Conservation (phyloP, 2,329 filamentous ascomycete species). For the Trichoderma arundinaceum region DNA sequence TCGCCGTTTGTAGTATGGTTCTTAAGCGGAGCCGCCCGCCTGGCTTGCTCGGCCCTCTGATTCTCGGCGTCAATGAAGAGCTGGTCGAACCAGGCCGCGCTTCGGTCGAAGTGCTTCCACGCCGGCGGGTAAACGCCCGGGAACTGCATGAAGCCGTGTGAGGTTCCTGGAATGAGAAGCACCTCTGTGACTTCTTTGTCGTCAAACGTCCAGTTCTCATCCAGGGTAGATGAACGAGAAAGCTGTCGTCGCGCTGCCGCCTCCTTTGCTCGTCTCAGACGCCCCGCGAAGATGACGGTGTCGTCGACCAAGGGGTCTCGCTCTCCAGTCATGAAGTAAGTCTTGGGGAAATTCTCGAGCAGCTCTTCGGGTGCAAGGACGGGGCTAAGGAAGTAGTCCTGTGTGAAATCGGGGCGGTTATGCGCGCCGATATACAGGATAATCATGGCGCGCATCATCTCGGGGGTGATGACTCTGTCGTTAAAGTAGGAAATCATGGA, state of each 20-base stretch:
- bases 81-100: slow-evolving; percentile 80
- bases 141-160: slow-evolving; percentile 94
- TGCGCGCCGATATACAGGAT: slow-evolving; percentile 96
- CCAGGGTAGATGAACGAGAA: slow-evolving; percentile 21
- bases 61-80: slow-evolving; percentile 65
- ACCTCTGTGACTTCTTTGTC: slow-evolving; percentile 66
- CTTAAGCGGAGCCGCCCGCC: slow-evolving; percentile 30
- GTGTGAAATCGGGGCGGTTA: slow-evolving; percentile 88
- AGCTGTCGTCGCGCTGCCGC: slow-evolving; percentile 44
- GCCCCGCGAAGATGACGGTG: slow-evolving; percentile 92
- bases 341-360: slow-evolving; percentile 87
- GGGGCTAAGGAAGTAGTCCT: slow-evolving; percentile 88
- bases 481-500: slow-evolving; percentile 99
- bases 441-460: slow-evolving; percentile 99
- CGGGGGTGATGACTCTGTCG: slow-evolving; percentile 89
- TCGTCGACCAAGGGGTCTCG: slow-evolving; percentile 95
- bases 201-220: slow-evolving; percentile 42
- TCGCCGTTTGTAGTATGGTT: slow-evolving; percentile 28
- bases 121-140: slow-evolving; percentile 85
- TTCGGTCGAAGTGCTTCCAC: slow-evolving; percentile 83
- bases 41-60: slow-evolving; percentile 41
- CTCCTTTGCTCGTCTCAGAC: slow-evolving; percentile 79
- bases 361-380: slow-evolving; percentile 86
- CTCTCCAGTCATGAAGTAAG: slow-evolving; percentile 92
- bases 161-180: slow-evolving; percentile 83